Evolutionary conservation across 2,329 filamentous ascomycete species (phyloP), one percentile per base, ranked within the genome.

Genomic region (Fusarium algeriense): DNA sequence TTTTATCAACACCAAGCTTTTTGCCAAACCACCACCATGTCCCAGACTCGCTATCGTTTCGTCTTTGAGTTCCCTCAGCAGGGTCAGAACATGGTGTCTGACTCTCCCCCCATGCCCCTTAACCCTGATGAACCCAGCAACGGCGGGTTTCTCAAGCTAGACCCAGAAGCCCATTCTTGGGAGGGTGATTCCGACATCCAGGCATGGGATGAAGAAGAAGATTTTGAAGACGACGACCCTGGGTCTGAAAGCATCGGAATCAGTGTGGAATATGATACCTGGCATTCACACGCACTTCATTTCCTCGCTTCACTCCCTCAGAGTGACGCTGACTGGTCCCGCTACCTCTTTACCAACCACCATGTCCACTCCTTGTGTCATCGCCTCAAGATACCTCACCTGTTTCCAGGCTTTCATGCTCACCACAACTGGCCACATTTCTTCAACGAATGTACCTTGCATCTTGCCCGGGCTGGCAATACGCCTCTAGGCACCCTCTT

Each of bases 401-500:
- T 70, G 7, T 60, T 45, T 11, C 56, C 57, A 4, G 53, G 45
- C 10, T 10, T 53, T 37, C 28, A 38, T 15, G 40, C 11, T 17
- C 28, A 35, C 38, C 19, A 50, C 7, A 19, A 63, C 34, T 70
- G 66, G 61, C 37, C 43, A 26, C 35, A 12, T 9, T 32, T 71
- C 32, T 71, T 71, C 10, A 40, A 30, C 6, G 57, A 67, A 26
- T 73, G 66, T 45, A 30, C 54, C 10, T 43, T 30, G 54, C 58
- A 55, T 37, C 59, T 73, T 19, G 40, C 28, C 7, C 59, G 30
- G 11, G 38, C 46, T 7, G 23, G 28, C 3, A 19, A 59, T 10
- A 59, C 59, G 7, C 19, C 67, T 28, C 37, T 71, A 19, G 59
- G 55, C 7, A 69, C 67, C 9, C 38, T 73, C 17, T 73, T 73